phyloP scores from a whole-genome alignment of 108 stramenopile genomes.

The Skeletonema marinoi region DNA sequence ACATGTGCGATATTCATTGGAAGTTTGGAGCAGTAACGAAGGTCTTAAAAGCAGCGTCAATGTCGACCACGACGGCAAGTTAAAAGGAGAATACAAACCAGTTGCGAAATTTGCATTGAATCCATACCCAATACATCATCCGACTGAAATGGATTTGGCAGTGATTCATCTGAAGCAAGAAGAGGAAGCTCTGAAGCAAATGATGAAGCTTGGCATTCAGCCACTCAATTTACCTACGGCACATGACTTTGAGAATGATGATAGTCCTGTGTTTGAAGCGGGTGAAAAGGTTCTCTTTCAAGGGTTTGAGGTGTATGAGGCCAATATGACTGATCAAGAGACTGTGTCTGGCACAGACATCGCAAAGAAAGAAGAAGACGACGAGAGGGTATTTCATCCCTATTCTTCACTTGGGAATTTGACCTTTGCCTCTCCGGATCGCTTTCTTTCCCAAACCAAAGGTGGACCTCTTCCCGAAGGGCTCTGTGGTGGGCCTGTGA shows the following conservation, averaged over 20 bases:
- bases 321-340: constrained; percentile 40
- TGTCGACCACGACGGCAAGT: constrained; percentile 21
- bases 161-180: constrained; percentile 82
- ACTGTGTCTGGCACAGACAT: neutral
- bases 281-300: constrained; percentile 76
- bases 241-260: constrained; percentile 36
- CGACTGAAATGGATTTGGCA: constrained; percentile 72
- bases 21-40: constrained; percentile 32
- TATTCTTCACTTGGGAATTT: constrained; percentile 61
- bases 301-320: constrained; percentile 77
- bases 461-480: constrained; percentile 78
- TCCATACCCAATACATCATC: constrained; percentile 83
- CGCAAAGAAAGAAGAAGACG: constrained; percentile 40
- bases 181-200: constrained; percentile 56
- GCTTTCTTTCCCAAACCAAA: constrained; percentile 73
- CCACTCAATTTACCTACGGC: constrained; percentile 51
- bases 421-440: constrained; percentile 68
- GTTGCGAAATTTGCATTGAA: constrained; percentile 79
- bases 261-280: constrained; percentile 68
- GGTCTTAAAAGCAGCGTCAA: neutral
- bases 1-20: constrained; percentile 62
- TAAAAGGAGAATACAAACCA: constrained; percentile 42
- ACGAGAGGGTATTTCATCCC: constrained; percentile 67
- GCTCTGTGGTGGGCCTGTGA: constrained; percentile 80
- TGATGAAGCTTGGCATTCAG: constrained; percentile 70